These are phyloP conservation scores for Dendrobium nobile DNA, from an alignment of 106 monocot genomes.

Conservation along the genomic window DNA sequence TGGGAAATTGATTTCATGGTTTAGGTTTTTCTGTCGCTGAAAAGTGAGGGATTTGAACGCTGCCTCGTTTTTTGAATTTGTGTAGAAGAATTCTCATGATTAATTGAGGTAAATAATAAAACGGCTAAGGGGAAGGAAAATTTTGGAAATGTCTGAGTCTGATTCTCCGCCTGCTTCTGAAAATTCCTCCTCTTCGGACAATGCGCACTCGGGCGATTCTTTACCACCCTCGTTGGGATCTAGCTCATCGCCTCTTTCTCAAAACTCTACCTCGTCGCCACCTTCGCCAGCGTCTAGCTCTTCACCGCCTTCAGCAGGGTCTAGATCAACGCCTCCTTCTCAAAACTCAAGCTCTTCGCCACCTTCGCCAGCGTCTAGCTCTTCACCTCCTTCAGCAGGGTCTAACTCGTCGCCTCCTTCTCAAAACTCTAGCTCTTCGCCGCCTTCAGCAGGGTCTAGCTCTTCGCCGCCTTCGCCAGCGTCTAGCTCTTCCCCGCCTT, in stretches of 20 bases:
- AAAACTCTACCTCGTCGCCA: no score
- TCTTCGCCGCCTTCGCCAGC: conserved; percentile 3
- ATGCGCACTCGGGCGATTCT: not conserved
- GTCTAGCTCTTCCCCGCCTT: conserved; percentile 4
- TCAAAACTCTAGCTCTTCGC: not conserved
- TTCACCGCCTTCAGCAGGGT: conserved; percentile 1
- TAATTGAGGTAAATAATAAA: not conserved
- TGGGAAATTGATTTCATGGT: not conserved
- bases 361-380: not conserved
- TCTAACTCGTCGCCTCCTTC: conserved; percentile 1
- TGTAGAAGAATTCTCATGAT: not conserved
- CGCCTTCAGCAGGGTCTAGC: not conserved
- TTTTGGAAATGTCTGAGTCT: conserved; percentile 6
- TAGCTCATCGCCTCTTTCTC: no score
- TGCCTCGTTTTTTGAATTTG: not conserved
- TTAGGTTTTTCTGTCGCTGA: not conserved
- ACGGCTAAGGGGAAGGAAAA: not conserved
- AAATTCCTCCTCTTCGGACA: not conserved
- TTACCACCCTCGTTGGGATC: not conserved
- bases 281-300: not conserved
- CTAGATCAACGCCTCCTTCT: not conserved
- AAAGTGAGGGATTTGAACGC: not conserved
- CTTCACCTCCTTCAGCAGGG: not conserved
- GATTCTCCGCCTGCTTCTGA: not conserved
- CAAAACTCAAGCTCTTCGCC: not conserved